Evolutionary conservation across 805 yeast species (phyloP).

Genomic region (Yamadazyma olivae): DNA sequence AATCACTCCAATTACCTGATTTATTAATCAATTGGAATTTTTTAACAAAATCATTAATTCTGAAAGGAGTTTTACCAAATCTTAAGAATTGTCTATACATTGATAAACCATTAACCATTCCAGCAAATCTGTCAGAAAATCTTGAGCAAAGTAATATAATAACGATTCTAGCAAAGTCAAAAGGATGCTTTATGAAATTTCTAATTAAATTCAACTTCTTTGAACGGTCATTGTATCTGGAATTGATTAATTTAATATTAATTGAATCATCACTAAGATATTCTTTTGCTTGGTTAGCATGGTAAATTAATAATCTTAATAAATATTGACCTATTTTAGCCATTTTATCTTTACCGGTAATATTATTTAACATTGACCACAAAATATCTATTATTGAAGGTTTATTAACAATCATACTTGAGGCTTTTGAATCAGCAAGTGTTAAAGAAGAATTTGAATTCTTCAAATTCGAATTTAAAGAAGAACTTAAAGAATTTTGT

Average conservation of each 20-base stretch:
- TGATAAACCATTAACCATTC: constrained; percentile 46
- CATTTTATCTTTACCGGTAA: constrained; percentile 70
- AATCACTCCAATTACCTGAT: constrained; percentile 8
- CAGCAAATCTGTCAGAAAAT: constrained; percentile 39
- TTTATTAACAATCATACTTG: constrained; percentile 1
- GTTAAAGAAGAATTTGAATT: constrained; percentile 4
- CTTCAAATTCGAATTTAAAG: constrained; percentile 5
- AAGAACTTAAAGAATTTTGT: not conserved
- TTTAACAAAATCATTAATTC: constrained; percentile 35
- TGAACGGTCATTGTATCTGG: constrained; percentile 27
- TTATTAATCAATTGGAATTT: constrained; percentile 22
- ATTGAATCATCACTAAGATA: constrained; percentile 31
- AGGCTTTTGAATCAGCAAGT: too few relatives aligned
- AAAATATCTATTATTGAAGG: too few relatives aligned
- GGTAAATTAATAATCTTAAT: constrained; percentile 49
- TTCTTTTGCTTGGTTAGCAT: constrained; percentile 39
- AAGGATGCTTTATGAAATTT: constrained; percentile 36
- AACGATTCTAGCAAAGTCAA: constrained; percentile 31
- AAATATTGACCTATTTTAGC: constrained; percentile 63
- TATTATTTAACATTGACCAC: constrained; percentile 45
- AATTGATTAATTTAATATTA: constrained; percentile 28
- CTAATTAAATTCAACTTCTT: constrained; percentile 31
- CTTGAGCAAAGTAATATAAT: constrained; percentile 35
- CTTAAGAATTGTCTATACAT: constrained; percentile 66
- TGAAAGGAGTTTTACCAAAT: constrained; percentile 68